These are phyloP conservation scores for Lachancea sp. DNA, from an alignment of 805 yeast genomes.

Conservation along the genomic window DNA sequence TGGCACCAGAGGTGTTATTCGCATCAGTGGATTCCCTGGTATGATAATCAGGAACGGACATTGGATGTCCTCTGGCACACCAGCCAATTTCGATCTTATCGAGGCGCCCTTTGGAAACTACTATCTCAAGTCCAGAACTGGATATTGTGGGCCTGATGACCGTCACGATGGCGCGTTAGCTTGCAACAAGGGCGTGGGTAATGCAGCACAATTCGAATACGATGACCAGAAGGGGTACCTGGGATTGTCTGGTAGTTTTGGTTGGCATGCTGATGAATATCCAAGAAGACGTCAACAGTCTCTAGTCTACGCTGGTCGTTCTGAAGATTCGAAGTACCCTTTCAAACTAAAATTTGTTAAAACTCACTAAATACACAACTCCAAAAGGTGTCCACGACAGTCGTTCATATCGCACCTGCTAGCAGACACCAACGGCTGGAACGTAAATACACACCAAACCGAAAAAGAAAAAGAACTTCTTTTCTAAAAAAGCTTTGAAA, in stretches of 20 bases:
- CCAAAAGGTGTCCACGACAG: not conserved
- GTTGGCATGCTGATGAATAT: slow-evolving; percentile 50
- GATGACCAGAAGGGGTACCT: slow-evolving; percentile 38
- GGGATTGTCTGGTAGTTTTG: slow-evolving; percentile 53
- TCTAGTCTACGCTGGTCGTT: slow-evolving; percentile 41
- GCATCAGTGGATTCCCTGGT: slow-evolving; percentile 39
- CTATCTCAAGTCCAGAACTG: slow-evolving; percentile 60
- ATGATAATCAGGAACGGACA: slow-evolving; percentile 72
- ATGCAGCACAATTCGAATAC: slow-evolving; percentile 53
- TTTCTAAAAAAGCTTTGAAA: no score
- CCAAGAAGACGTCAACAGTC: slow-evolving; percentile 45
- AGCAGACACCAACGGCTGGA: not conserved
- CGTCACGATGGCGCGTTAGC: slow-evolving; percentile 25
- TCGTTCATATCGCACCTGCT: not conserved
- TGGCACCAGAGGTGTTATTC: slow-evolving; percentile 26
- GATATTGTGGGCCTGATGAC: slow-evolving; percentile 53
- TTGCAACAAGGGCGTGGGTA: slow-evolving; percentile 31
- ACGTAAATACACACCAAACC: not conserved
- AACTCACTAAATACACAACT: slow-evolving; percentile 2
- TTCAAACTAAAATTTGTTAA: slow-evolving; percentile 35
- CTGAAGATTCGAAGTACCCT: slow-evolving; percentile 33
- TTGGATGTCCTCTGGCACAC: slow-evolving; percentile 76
- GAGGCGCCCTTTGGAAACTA: slow-evolving; percentile 69
- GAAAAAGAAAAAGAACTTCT: no score
- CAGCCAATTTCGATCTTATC: slow-evolving; percentile 64